Conservation (phyloP, 345 rosid species). For the Trapa bicornis region DNA sequence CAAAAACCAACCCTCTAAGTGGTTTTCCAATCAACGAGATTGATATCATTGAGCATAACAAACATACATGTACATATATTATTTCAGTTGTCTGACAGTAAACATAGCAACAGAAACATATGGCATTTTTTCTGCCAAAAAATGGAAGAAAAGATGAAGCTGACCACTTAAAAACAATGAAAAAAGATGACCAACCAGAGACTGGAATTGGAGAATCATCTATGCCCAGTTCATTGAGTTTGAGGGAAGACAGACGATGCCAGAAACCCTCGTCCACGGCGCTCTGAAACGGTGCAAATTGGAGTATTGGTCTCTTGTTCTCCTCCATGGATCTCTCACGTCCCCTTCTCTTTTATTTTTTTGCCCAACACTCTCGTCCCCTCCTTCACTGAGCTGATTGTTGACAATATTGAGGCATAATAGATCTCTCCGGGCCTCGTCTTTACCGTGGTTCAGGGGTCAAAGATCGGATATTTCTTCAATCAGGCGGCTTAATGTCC, state of each 20-base stretch:
- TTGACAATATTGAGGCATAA: not conserved
- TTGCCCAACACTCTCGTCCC: not conserved
- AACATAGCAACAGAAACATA: not conserved
- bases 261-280: conserved; percentile 86
- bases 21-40: not conserved
- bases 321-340: conserved; percentile 6
- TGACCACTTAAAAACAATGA: not conserved
- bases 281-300: conserved; percentile 71
- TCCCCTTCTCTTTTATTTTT: not conserved
- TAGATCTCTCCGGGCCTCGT: no score
- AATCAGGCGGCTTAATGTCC: no score
- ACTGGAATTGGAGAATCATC: conserved; percentile 81
- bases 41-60: not conserved
- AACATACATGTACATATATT: not conserved
- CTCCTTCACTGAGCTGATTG: not conserved
- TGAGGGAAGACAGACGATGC: conserved; percentile 76
- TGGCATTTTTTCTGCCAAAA: not conserved
- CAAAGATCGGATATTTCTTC: no score
- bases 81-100: not conserved
- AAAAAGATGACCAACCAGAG: conserved; percentile 30
- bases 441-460: no score
- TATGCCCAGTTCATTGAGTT: conserved; percentile 75
- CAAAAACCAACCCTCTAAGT: not conserved
- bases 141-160: not conserved
- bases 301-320: conserved; percentile 34